These are phyloP conservation scores for Gossypium davidsonii DNA, from an alignment of 441 rosid genomes.

Conservation along the genomic window DNA sequence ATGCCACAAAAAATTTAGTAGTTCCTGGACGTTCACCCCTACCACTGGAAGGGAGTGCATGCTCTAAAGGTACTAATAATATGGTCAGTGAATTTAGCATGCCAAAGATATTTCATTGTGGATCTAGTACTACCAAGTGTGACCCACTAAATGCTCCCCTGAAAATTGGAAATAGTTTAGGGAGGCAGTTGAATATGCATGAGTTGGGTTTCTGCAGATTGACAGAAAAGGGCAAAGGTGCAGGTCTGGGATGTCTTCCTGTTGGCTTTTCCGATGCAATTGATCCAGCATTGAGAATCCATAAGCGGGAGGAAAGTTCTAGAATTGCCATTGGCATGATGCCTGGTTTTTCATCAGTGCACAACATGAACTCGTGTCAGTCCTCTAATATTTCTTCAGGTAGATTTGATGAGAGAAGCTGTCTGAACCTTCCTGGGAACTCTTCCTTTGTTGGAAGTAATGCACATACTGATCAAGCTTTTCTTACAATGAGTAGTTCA, in stretches of 20 bases:
- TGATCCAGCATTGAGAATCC: constrained; percentile 25
- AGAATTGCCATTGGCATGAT: constrained; percentile 13
- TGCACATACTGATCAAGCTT: constrained; percentile 17
- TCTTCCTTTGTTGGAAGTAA: constrained; percentile 17
- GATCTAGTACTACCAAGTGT: constrained; percentile 25
- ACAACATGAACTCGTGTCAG: constrained; percentile 18
- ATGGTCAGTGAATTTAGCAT: constrained; percentile 12
- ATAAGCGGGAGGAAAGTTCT: constrained; percentile 19
- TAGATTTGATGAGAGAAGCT: constrained; percentile 21
- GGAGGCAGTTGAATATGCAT: constrained; percentile 19
- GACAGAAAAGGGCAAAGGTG: constrained; percentile 26
- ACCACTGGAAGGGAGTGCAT: constrained; percentile 17
- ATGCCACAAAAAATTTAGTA: constrained; percentile 11
- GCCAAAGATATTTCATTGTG: constrained; percentile 18
- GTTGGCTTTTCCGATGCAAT: constrained; percentile 16
- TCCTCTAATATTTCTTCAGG: constrained; percentile 14
- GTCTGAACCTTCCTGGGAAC: constrained; percentile 21
- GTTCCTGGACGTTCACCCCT: constrained; percentile 14
- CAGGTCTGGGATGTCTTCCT: constrained; percentile 20
- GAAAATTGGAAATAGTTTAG: constrained; percentile 18
- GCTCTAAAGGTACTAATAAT: constrained; percentile 14
- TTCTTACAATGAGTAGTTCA: constrained; percentile 14
- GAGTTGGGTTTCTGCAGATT: constrained; percentile 24
- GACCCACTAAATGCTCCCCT: constrained; percentile 13
- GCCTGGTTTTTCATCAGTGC: constrained; percentile 21